Evolutionary conservation across 495 filamentous ascomycete species (phyloP), one percentile per base, ranked within the genome.

Genomic region (Lichina pygmaea): DNA sequence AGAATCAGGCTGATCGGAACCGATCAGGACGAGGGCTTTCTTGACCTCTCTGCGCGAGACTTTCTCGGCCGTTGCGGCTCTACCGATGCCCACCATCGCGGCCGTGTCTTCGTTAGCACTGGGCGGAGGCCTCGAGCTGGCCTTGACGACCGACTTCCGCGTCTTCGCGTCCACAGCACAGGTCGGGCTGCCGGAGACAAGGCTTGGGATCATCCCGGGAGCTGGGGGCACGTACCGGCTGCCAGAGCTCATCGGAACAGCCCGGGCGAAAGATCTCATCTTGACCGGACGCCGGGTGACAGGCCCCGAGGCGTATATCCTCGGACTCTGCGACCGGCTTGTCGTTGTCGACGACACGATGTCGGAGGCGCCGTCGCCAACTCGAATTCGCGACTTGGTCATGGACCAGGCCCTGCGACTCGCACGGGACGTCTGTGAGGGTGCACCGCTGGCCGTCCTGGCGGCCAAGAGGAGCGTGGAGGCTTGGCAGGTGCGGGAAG

Each of bases 221-320:
- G 91, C 89, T 0, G 89, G 89, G 6, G 89, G 89, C 13, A 93
- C 85, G 0, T 85, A 81, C 56, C 74, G 89, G 6, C 68, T 97
- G 0, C 83, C 81, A 0, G 60, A 59, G 0, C 53, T 95, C 12
- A 75, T 95, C 45, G 91, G 89, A 6, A 56, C 72, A 6, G 58
- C 64, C 7, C 70, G 79, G 17, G 89, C 89, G 7, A 63, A 83
- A 41, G 84, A 95, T 54, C 57, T 94, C 42, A 73, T 94, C 7
- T 58, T 94, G 9, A 95, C 86, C 0, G 89, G 86, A 6, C 68
- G 89, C 8, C 63, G 80, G 44, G 76, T 95, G 3, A 65, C 67
- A 1, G 86, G 75, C 0, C 57, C 70, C 0, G 86, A 95, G 62
- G 78, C 86, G 1, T 81, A 83, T 52, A 77, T 78, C 55, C 58